Evolutionary conservation across 495 filamentous ascomycete genomes (phyloP).

Genomic region (Hyphodiscus hymeniophilus): DNA sequence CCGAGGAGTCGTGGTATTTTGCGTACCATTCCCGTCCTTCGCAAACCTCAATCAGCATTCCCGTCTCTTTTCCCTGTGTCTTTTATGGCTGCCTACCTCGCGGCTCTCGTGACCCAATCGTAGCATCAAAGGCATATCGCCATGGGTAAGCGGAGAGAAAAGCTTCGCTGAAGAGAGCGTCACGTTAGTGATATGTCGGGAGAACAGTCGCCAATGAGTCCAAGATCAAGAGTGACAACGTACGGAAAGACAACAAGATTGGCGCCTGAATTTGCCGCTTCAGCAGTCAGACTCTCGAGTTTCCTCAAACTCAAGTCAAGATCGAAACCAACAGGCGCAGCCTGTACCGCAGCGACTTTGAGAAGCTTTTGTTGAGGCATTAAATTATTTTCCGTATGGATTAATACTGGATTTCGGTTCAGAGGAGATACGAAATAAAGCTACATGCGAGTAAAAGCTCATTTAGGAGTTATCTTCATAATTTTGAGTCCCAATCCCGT

Average conservation of each 20-base stretch:
- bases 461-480: too few relatives aligned
- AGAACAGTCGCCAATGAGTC: too few relatives aligned
- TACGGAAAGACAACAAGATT: constrained; percentile 43
- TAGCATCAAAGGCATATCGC: constrained; percentile 35
- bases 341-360: constrained; percentile 33
- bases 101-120: constrained; percentile 32
- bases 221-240: too few relatives aligned
- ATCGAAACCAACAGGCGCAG: constrained; percentile 34
- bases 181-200: too few relatives aligned
- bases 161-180: too few relatives aligned
- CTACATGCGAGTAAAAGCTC: too few relatives aligned
- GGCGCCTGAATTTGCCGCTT: constrained; percentile 33
- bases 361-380: background rate
- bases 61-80: too few relatives aligned
- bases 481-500: too few relatives aligned
- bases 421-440: too few relatives aligned
- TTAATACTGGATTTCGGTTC: too few relatives aligned
- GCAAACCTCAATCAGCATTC: background rate
- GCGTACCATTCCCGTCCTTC: constrained; percentile 35
- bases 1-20: constrained; percentile 31
- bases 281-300: constrained; percentile 27
- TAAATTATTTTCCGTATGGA: too few relatives aligned
- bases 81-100: constrained; percentile 30
- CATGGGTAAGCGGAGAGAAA: constrained; percentile 36
- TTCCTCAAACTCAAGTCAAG: constrained; percentile 32